phyloP scores from a whole-genome alignment of 306 rosid genomes.

The Cicer arietinum region DNA sequence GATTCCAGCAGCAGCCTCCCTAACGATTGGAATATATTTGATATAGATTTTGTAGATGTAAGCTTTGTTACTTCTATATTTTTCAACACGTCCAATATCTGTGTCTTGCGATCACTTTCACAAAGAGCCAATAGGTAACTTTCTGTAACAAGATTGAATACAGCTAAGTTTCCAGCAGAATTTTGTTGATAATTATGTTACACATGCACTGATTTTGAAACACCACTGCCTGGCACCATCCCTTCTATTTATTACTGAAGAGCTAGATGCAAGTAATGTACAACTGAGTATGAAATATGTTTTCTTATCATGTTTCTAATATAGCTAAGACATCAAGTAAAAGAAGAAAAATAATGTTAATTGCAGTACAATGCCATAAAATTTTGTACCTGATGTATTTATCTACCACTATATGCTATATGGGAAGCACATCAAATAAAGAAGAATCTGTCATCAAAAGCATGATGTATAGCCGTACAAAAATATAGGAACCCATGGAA shows the following conservation, averaged over 20 bases:
- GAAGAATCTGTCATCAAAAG: slow-evolving; percentile 22
- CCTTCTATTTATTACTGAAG: slow-evolving; percentile 31
- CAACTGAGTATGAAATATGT: slow-evolving; percentile 22
- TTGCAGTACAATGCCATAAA: slow-evolving; percentile 35
- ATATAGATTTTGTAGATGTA: slow-evolving; percentile 51
- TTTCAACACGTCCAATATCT: slow-evolving; percentile 66
- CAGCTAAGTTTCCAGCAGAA: slow-evolving; percentile 33
- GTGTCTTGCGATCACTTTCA: slow-evolving; percentile 65
- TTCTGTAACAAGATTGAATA: slow-evolving; percentile 61
- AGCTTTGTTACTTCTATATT: slow-evolving; percentile 63
- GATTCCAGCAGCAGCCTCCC: slow-evolving; percentile 70
- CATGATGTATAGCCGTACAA: slow-evolving; percentile 6
- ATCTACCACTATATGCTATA: slow-evolving; percentile 30
- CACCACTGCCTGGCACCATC: slow-evolving; percentile 17
- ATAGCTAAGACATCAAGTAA: slow-evolving; percentile 22
- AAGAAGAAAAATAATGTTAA: background rate
- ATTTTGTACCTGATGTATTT: slow-evolving; percentile 6
- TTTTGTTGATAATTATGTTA: slow-evolving; percentile 14
- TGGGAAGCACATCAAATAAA: slow-evolving; percentile 30
- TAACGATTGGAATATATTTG: slow-evolving; percentile 60
- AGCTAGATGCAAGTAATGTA: slow-evolving; percentile 12
- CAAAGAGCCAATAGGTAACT: slow-evolving; percentile 79
- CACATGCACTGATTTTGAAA: slow-evolving; percentile 31
- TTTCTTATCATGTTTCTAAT: slow-evolving; percentile 28
- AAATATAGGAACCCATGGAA: slow-evolving; percentile 32